Percentiles rank a stretch among this genome's conserved stretches.
Conservation (phyloP, 495 filamentous ascomycete species). For the Rostrohypoxylon terebratum region DNA sequence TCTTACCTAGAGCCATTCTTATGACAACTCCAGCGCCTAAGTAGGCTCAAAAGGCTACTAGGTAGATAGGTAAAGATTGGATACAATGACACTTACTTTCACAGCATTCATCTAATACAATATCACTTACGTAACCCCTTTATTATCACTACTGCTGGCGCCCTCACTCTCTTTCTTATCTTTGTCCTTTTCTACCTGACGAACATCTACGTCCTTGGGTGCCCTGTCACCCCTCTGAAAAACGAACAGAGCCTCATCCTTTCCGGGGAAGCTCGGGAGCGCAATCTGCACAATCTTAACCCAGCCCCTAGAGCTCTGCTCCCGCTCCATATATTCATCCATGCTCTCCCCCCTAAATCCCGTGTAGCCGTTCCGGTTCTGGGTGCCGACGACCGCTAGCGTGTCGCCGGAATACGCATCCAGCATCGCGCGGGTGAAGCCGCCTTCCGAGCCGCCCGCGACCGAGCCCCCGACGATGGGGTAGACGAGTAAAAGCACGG, state of each 20-base stretch:
- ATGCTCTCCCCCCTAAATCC: slow-evolving; percentile 65
- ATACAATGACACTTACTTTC: not conserved
- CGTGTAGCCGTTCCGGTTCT: slow-evolving; percentile 73
- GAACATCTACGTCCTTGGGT: slow-evolving; percentile 12
- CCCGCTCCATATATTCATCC: slow-evolving; percentile 65
- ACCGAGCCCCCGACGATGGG: slow-evolving; percentile 64
- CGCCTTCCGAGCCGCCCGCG: slow-evolving; percentile 48
- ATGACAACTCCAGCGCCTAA: not conserved
- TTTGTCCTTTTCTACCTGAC: not conserved
- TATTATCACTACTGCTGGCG: slow-evolving; percentile 11
- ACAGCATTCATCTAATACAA: not conserved
- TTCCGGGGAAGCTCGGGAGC: slow-evolving; percentile 66
- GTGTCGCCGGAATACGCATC: slow-evolving; percentile 67
- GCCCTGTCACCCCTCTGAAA: slow-evolving; percentile 54
- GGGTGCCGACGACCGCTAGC: slow-evolving; percentile 71
- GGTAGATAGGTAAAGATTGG: no score
- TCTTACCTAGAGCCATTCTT: not conserved
- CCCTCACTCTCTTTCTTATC: not conserved
- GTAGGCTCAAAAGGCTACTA: no score
- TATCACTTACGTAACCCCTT: slow-evolving; percentile 14
- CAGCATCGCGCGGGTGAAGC: slow-evolving; percentile 65
- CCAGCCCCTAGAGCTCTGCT: slow-evolving; percentile 54
- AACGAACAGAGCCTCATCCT: slow-evolving; percentile 67
- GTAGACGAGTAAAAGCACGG: slow-evolving; percentile 70
- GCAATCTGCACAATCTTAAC: slow-evolving; percentile 59